A percentile compares a stretch with the other conserved stretches of the same genome.
These are phyloP conservation scores for Euphorbia tirucalli DNA, from an alignment of 345 rosid species.

Conservation along the genomic window DNA sequence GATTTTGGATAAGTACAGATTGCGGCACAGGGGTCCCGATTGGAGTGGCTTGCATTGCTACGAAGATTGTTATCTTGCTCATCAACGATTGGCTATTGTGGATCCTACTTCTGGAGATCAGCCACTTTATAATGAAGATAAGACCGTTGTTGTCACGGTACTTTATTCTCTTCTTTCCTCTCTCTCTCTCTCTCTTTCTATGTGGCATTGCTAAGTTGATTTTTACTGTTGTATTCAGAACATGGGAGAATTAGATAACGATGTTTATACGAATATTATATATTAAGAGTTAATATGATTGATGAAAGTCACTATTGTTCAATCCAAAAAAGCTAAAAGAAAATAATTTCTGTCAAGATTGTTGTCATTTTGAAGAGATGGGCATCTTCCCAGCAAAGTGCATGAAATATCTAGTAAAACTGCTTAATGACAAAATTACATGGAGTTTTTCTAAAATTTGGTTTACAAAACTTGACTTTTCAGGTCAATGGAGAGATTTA, in stretches of 20 bases:
- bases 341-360: neutral
- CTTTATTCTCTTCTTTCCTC: no score
- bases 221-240: neutral
- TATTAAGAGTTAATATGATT: neutral
- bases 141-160: slow-evolving; percentile 73
- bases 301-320: neutral
- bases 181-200: neutral
- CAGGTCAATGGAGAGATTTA: slow-evolving; percentile 91
- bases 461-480: slow-evolving; percentile 15
- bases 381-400: neutral
- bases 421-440: neutral
- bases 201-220: neutral
- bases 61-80: slow-evolving; percentile 69
- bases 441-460: neutral
- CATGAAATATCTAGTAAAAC: neutral
- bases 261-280: neutral
- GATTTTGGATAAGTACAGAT: slow-evolving; percentile 30
- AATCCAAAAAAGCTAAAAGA: neutral
- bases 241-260: neutral
- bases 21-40: slow-evolving; percentile 83
- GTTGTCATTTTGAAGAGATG: neutral
- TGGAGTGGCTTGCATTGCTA: slow-evolving; percentile 79
- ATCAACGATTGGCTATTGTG: slow-evolving; percentile 73
- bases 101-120: slow-evolving; percentile 90
- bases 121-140: slow-evolving; percentile 76